A percentile compares a stretch with the other conserved stretches of the same genome.
phyloP scores from a whole-genome alignment of 805 yeast genomes.

The Jamesozyma spencerorum region DNA sequence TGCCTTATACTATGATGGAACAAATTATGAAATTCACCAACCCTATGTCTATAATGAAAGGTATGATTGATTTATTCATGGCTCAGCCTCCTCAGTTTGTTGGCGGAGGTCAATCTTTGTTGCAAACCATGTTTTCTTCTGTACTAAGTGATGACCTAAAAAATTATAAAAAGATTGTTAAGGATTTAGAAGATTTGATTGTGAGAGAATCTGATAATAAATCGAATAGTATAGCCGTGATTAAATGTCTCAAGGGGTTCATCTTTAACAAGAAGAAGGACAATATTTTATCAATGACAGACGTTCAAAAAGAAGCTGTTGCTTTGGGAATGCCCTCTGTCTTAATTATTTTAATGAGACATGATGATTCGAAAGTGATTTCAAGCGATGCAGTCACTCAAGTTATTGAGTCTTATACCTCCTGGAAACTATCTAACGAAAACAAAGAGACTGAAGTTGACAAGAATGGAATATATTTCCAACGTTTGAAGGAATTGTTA shows the following conservation, averaged over 20 bases:
- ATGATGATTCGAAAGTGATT: slow-evolving; percentile 13
- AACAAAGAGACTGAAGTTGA: slow-evolving; percentile 1
- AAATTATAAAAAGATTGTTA: slow-evolving; percentile 47
- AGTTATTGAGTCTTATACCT: slow-evolving; percentile 23
- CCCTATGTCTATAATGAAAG: slow-evolving; percentile 75
- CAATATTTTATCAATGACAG: slow-evolving; percentile 21
- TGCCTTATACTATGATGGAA: slow-evolving; percentile 73
- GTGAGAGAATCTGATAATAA: slow-evolving; percentile 8
- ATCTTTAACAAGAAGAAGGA: slow-evolving; percentile 23
- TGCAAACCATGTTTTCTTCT: slow-evolving; percentile 68
- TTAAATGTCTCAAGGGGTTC: slow-evolving; percentile 26
- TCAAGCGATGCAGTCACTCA: slow-evolving; percentile 20
- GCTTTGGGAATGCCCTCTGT: slow-evolving; percentile 22
- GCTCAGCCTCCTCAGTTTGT: slow-evolving; percentile 48
- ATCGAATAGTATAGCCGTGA: slow-evolving; percentile 18
- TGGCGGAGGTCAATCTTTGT: slow-evolving; percentile 48
- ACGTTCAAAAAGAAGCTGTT: slow-evolving; percentile 28
- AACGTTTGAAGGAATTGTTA: slow-evolving; percentile 51
- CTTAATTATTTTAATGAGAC: slow-evolving; percentile 20
- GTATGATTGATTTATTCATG: slow-evolving; percentile 70
- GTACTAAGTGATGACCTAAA: slow-evolving; percentile 67
- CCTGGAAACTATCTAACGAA: slow-evolving; percentile 17
- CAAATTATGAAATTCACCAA: slow-evolving; percentile 76
- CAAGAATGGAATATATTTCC: slow-evolving; percentile 36
- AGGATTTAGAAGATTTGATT: slow-evolving; percentile 36